Conservation (phyloP, 345 rosid genomes). For the Aegle marmelos region DNA sequence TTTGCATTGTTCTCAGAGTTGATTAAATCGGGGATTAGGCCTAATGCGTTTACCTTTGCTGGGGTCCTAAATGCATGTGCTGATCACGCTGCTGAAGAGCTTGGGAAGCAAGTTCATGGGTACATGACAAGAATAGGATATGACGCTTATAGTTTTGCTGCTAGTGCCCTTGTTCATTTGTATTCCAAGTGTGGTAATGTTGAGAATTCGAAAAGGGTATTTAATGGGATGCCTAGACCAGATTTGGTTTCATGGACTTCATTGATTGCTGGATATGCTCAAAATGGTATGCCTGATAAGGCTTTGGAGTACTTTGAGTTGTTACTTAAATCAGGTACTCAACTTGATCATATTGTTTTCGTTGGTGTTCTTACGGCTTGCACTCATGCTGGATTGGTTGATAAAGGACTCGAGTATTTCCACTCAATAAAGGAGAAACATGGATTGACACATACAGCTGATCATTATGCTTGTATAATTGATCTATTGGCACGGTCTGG, state of each 20-base stretch:
- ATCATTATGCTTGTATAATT: slow-evolving; percentile 81
- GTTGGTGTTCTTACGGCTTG: slow-evolving; percentile 90
- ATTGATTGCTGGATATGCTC: slow-evolving; percentile 75
- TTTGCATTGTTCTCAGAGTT: slow-evolving; percentile 55
- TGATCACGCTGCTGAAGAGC: slow-evolving; percentile 53
- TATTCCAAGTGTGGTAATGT: slow-evolving; percentile 81
- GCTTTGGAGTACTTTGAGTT: slow-evolving; percentile 64
- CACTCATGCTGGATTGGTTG: slow-evolving; percentile 78
- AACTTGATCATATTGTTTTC: slow-evolving; percentile 72
- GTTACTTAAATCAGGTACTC: slow-evolving; percentile 60
- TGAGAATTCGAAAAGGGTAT: slow-evolving; percentile 57
- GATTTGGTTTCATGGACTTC: slow-evolving; percentile 86
- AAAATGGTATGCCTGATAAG: slow-evolving; percentile 64
- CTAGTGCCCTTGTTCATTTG: slow-evolving; percentile 81
- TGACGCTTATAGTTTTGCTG: slow-evolving; percentile 64
- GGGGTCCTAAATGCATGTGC: slow-evolving; percentile 78
- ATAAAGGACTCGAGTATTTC: slow-evolving; percentile 68
- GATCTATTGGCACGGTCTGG: slow-evolving; percentile 80
- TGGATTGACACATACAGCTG: slow-evolving; percentile 61
- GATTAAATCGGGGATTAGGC: slow-evolving; percentile 51
- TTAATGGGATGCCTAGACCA: slow-evolving; percentile 45
- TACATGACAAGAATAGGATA: slow-evolving; percentile 64
- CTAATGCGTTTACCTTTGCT: slow-evolving; percentile 78
- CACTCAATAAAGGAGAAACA: slow-evolving; percentile 55
- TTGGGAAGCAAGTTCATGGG: slow-evolving; percentile 84